A percentile compares a stretch with the other conserved stretches of the same genome.
Conservation (phyloP, 768 basidiomycete species). For the Lentinula detonsa region DNA sequence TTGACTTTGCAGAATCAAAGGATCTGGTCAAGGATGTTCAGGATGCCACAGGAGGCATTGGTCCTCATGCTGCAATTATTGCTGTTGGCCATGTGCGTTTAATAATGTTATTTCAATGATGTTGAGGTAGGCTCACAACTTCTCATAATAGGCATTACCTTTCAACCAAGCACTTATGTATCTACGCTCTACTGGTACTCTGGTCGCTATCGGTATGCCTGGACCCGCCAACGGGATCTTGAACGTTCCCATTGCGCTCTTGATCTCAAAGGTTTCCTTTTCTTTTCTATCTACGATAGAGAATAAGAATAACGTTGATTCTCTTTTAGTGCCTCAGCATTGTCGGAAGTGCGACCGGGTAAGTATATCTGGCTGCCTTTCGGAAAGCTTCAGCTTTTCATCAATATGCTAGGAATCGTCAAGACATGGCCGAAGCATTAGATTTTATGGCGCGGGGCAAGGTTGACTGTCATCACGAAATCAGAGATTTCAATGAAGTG, state of each 20-base stretch:
- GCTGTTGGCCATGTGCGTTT: conserved; percentile 42
- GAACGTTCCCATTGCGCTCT: conserved; percentile 39
- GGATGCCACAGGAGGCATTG: conserved; percentile 44
- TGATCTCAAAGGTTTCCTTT: conserved; percentile 26
- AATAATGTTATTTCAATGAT: not conserved
- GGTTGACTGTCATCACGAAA: conserved; percentile 4
- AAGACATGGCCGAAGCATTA: conserved; percentile 69
- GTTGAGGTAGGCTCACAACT: not conserved
- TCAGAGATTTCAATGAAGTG: conserved; percentile 2
- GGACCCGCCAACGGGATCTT: conserved; percentile 38
- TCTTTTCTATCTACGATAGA: not conserved
- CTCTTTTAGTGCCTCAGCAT: conserved; percentile 34
- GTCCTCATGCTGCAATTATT: conserved; percentile 65
- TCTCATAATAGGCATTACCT: not conserved
- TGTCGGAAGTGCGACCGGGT: conserved; percentile 35
- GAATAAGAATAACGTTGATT: not conserved
- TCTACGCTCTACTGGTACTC: conserved; percentile 57
- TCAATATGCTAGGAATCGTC: conserved; percentile 47
- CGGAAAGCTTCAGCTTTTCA: conserved; percentile 6
- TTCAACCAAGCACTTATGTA: conserved; percentile 61
- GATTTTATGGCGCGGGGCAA: conserved; percentile 6
- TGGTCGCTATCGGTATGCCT: conserved; percentile 69
- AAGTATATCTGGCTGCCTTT: not conserved
- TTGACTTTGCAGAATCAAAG: conserved; percentile 53
- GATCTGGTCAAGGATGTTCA: conserved; percentile 47